These are phyloP conservation scores for Lentinula aciculospora DNA, from an alignment of 768 basidiomycete species.

Conservation along the genomic window DNA sequence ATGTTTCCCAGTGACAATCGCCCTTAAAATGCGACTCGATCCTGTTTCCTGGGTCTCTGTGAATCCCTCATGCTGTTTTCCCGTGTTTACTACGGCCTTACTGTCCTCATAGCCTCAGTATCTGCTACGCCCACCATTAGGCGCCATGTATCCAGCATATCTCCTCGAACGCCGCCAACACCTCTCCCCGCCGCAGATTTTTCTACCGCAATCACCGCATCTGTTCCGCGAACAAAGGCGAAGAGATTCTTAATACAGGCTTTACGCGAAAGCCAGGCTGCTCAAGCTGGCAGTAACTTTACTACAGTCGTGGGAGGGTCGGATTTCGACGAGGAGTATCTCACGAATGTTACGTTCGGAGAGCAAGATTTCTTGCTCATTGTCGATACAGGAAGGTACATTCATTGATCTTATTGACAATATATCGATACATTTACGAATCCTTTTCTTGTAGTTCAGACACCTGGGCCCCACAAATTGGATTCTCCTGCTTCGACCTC, in stretches of 20 bases:
- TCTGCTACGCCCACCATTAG: not conserved
- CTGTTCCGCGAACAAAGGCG: constrained; percentile 7
- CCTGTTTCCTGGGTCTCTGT: not conserved
- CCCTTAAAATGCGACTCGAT: not conserved
- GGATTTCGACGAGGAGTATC: constrained; percentile 15
- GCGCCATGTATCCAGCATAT: not conserved
- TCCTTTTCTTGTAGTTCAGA: constrained; percentile 12
- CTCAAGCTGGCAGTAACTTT: not conserved
- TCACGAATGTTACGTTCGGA: constrained; percentile 15
- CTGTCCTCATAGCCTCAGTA: not conserved
- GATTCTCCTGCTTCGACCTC: constrained; percentile 17
- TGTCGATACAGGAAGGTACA: constrained; percentile 16
- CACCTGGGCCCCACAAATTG: constrained; percentile 15
- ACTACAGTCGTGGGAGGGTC: constrained; percentile 13
- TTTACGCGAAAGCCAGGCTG: constrained; percentile 9
- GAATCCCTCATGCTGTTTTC: not conserved
- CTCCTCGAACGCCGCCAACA: not conserved
- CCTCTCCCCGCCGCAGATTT: constrained; percentile 14
- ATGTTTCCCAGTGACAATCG: not conserved
- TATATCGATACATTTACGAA: not conserved
- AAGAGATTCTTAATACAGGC: constrained; percentile 12
- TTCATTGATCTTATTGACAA: not conserved
- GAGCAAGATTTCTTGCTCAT: constrained; percentile 14
- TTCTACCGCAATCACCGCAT: constrained; percentile 10
- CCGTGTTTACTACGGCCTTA: not conserved